phyloP scores from a whole-genome alignment of 139 green algal species.

The Chlorella sp. region DNA sequence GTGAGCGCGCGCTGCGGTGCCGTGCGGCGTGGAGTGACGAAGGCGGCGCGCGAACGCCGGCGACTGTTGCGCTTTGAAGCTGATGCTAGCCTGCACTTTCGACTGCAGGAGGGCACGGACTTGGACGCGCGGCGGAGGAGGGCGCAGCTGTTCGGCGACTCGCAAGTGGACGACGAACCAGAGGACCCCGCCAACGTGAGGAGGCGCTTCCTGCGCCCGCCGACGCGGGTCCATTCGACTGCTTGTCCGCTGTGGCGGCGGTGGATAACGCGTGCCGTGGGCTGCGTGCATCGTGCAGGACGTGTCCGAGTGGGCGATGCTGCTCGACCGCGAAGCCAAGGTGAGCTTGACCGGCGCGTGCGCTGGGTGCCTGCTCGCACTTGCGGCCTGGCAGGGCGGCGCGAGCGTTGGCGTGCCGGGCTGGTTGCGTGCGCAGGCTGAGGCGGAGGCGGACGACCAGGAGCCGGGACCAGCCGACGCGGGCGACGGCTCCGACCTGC shows the following conservation, averaged over 20 bases:
- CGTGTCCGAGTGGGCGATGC: background rate
- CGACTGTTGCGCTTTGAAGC: background rate
- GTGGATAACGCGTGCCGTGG: background rate
- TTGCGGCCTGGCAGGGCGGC: too few relatives aligned
- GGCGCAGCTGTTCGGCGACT: constrained; percentile 6
- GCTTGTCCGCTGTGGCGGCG: background rate
- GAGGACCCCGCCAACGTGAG: background rate
- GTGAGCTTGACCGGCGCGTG: too few relatives aligned
- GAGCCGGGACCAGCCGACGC: too few relatives aligned
- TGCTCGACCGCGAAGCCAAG: background rate
- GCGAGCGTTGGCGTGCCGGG: too few relatives aligned
- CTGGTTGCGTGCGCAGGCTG: too few relatives aligned
- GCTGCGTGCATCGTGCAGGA: background rate
- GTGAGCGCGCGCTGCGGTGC: background rate
- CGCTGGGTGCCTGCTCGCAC: too few relatives aligned
- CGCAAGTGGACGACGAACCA: background rate
- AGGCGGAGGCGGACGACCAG: too few relatives aligned
- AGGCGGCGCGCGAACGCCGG: background rate
- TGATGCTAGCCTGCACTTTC: background rate
- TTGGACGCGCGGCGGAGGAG: constrained; percentile 7
- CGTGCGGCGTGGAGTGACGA: background rate
- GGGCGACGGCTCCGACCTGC: too few relatives aligned
- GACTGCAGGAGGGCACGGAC: constrained; percentile 10
- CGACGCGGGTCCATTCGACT: background rate
- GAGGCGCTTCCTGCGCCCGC: background rate